These are phyloP conservation scores for Hyaloscypha variabilis DNA, from an alignment of 495 filamentous ascomycete genomes.

Conservation along the genomic window DNA sequence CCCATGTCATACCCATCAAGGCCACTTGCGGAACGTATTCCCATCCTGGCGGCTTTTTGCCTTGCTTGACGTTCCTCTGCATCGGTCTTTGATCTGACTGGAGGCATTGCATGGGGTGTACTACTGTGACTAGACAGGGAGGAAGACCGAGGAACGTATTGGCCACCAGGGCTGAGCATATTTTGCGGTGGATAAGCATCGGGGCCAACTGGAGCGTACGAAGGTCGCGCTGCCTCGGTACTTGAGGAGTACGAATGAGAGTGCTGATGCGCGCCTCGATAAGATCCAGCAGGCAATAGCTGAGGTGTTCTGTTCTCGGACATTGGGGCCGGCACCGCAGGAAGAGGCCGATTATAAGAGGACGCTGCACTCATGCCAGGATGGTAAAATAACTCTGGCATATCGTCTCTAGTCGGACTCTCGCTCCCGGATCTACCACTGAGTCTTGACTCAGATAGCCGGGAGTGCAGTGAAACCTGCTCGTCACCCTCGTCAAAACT, in stretches of 20 bases:
- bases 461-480: constrained; percentile 34
- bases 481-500: constrained; percentile 98
- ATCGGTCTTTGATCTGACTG: constrained; percentile 92
- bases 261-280: constrained; percentile 43
- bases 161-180: constrained; percentile 44
- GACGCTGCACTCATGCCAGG: constrained; percentile 59
- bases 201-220: constrained; percentile 43
- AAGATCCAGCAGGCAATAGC: constrained; percentile 60
- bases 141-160: constrained; percentile 77
- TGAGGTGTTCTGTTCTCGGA: constrained; percentile 48
- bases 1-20: constrained; percentile 56
- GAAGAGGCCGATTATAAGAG: constrained; percentile 62
- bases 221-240: constrained; percentile 35
- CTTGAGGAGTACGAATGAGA: constrained; percentile 30
- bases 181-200: constrained; percentile 47
- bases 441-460: constrained; percentile 39
- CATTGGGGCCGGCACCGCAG: constrained; percentile 67
- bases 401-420: constrained; percentile 63
- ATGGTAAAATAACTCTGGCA: constrained; percentile 92
- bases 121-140: constrained; percentile 81
- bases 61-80: constrained; percentile 66
- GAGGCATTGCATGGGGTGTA: constrained; percentile 77
- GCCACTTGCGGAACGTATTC: constrained; percentile 54
- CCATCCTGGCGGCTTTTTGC: constrained; percentile 34
- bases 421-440: constrained; percentile 46